Evolutionary conservation across 208 protist genomes (phyloP), one percentile per base, ranked within the genome.

Genomic region (Trypanosoma mega): DNA sequence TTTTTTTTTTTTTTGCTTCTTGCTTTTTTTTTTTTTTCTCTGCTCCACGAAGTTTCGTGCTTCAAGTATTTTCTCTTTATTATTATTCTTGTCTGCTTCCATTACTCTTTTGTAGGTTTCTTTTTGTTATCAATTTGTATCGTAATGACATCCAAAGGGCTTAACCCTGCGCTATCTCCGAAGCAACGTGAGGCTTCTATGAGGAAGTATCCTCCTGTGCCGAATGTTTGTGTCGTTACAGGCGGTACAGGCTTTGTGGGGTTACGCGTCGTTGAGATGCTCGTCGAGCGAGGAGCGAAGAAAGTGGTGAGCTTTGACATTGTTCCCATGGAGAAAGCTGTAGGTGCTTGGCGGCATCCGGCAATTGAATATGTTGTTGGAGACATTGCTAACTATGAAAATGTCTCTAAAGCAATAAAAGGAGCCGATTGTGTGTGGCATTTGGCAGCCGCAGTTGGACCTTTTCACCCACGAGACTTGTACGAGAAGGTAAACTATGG

Each of bases 211-310:
- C 81, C 80, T 11, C 55, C 73, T 12, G 91, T 96, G 11, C 91
- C 91, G n/a, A 89, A 88, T 26, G 55, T 55, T 11, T 98, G 90
- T 62, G 85, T 94, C 33, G 93, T 98, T 8, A 98, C 96, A 3
- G 94, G 96, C 12, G 93, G 94, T 18, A 97, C 85, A 16, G 96
- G 94, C n/a, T 98, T 98, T 72, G 95, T 98, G 0, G 96, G 96
- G 6, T 91, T 84, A 7, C 93, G 96, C 16, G 66, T 98, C 36
- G 92, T 97, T 2, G 94, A 98, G 65, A 98, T 98, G 96, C 84
- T 98, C 3, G 76, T 98, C 0, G 96, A 98, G 72, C 82, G 95
- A 31, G 96, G 94, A 12, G 93, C 94, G 0, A 81, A 96, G 53
- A 74, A 82, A 18, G 93, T 97, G 0, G 76, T 96, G 1, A 86